phyloP scores from a whole-genome alignment of 805 yeast species.

The Brettanomyces nanus region DNA sequence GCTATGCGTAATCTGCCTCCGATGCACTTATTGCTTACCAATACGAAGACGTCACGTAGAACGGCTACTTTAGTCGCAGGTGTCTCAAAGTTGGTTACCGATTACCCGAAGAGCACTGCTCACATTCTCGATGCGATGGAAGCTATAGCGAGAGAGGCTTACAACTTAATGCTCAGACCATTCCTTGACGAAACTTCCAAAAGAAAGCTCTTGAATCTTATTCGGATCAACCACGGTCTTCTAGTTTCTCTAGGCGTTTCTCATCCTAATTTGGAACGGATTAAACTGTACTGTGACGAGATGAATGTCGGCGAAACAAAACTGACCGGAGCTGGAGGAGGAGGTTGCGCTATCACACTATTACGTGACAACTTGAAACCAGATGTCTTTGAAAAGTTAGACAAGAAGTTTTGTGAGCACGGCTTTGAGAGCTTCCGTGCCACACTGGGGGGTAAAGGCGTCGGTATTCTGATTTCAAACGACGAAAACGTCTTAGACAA shows the following conservation, averaged over 20 bases:
- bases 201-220: constrained; percentile 46
- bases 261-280: constrained; percentile 81
- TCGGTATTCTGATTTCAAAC: constrained; percentile 37
- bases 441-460: constrained; percentile 85
- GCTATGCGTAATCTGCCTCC: constrained; percentile 69
- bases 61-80: constrained; percentile 77
- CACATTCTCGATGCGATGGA: constrained; percentile 73
- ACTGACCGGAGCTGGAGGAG: constrained; percentile 98
- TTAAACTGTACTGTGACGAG: constrained; percentile 59
- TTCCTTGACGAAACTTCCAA: constrained; percentile 34
- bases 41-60: constrained; percentile 80
- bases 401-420: constrained; percentile 28
- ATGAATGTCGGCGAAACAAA: constrained; percentile 76
- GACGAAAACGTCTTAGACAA: constrained; percentile 4
- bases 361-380: constrained; percentile 38
- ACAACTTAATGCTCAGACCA: constrained; percentile 50
- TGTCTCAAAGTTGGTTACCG: constrained; percentile 50
- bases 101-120: constrained; percentile 46
- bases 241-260: constrained; percentile 83
- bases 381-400: constrained; percentile 27
- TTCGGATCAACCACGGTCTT: constrained; percentile 81
- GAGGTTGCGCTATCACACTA: constrained; percentile 94
- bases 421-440: constrained; percentile 76
- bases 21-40: constrained; percentile 65
- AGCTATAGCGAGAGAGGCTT: constrained; percentile 63